Base-by-base conservation (phyloP, 1,139 yeast species). In the Zygotorulaspora mrakii region DNA sequence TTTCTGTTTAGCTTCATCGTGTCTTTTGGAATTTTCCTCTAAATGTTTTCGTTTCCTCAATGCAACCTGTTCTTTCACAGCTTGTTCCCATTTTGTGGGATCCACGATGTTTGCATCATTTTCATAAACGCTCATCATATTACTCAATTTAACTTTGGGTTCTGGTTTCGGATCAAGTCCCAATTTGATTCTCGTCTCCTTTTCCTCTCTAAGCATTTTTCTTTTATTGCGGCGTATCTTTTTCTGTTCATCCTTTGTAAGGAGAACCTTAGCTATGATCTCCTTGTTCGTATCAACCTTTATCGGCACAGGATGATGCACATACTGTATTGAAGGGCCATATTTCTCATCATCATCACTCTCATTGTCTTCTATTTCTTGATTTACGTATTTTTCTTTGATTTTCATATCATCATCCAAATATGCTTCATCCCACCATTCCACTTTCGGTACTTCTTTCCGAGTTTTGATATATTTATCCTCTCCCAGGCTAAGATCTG, bases 141-240 rank as follows among this genome's bases (percentile, higher is more conserved):
- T 91, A 32, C 82, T 76, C 38, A 87, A 67, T 53, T 82, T 86
- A 21, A 89, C 86, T 61, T 89, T 91, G 2, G 96, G 95, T 5
- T 83, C 82, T 0, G 96, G 96, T 2, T 95, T 84, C 0, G 95
- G 83, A 36, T 82, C 88, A 17, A 89, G 65, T 0, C 98, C 98
- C 4, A 86, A 66, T 46, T 79, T 74, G 20, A 89, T 81, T 35
- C 85, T 69, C 52, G 87, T 94, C 56, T 86, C 95, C 46, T 74
- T 73, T 35, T 81, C 91, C 53, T 82, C 79, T 45, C 78, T 76
- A 42, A 66, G 69, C 37, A 73, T 72, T 35, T 79, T 77, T 42
- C 97, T 67, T 30, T 77, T 81, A 46, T 82, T 83, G 45, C 82
- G 75, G 33, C 96, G 71, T 30, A 82, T 71, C 42, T 91, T 74